Evolutionary conservation across 768 basidiomycete genomes (phyloP), one percentile per base, ranked within the genome.

Genomic region (Phanerodontia chrysosporium): DNA sequence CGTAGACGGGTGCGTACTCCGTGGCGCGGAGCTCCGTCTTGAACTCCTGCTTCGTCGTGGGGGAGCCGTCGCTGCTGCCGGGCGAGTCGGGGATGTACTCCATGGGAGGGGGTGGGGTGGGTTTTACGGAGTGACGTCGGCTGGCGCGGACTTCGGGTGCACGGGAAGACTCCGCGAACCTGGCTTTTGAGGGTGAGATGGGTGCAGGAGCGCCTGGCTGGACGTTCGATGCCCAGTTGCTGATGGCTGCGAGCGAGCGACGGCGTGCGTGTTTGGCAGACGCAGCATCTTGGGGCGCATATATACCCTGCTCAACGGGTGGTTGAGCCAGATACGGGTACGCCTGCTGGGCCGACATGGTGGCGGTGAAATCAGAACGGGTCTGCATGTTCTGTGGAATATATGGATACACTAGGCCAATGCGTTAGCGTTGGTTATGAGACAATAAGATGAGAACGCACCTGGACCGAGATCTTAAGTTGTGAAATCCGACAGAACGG

Each of bases 141-240:
- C 12, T 24, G 22, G 39, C 2, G 24, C 46, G 39, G 46, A 28
- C n/a, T 10, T 56, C 55, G 10, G 58, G 30, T 1, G 58, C 27
- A 22, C 32, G 53, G 8, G 44, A 28, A 24, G 54, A n/a, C 25
- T 61, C 48, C 8, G 55, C 36, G 56, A 25, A 57, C 30, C 54
- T 45, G 45, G 30, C 14, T 32, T 55, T 58, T 14, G 56, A 22
- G 24, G 61, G 62, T 2, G 60, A 53, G 8, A 49, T 5, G 24
- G 62, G 62, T 12, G 58, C 54, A 14, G 62, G 62, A 0, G 62
- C 24, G 16, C 62, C 62, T 4, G 62, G 62, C 42, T 58, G 58
- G 22, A 63, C 62, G 36, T 21, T 63, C 10, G 58, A 55, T 1
- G 58, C 62, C 62, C 62, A 63, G 35, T 60, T 54, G 36, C 32